Conservation (phyloP, 2,329 filamentous ascomycete genomes). For the Leptographium procerum region DNA sequence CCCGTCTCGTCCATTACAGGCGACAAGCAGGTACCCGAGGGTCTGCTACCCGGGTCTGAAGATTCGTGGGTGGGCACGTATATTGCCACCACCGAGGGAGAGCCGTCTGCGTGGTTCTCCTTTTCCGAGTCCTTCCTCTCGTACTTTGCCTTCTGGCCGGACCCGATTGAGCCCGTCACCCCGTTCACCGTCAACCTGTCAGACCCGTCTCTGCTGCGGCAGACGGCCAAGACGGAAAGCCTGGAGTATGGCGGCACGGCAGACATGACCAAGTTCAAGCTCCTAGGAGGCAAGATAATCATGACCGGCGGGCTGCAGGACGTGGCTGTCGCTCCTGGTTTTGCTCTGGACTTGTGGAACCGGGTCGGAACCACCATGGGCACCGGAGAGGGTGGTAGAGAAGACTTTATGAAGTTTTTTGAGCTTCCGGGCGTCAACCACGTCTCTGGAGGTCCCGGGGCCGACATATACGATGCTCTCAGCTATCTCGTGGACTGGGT, state of each 20-base stretch:
- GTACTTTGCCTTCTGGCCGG: background rate
- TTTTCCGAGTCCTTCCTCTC: conserved; percentile 1
- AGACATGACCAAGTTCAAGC: conserved; percentile 25
- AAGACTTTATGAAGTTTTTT: background rate
- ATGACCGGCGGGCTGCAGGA: conserved; percentile 13
- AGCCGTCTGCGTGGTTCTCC: background rate
- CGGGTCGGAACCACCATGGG: background rate
- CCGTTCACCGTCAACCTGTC: background rate
- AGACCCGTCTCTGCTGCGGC: background rate
- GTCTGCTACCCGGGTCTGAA: conserved; percentile 36
- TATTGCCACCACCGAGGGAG: background rate
- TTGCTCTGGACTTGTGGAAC: background rate
- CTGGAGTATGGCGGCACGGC: background rate
- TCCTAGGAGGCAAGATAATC: conserved; percentile 30
- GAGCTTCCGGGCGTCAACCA: background rate
- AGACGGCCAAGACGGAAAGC: background rate
- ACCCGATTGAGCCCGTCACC: background rate
- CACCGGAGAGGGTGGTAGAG: background rate
- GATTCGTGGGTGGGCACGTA: conserved; percentile 2
- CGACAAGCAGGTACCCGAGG: conserved; percentile 24
- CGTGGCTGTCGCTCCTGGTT: background rate
- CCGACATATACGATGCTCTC: background rate
- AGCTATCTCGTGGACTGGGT: conserved; percentile 1
- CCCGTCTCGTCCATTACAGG: conserved; percentile 19
- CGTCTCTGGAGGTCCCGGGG: background rate